A percentile compares a stretch with the other conserved stretches of the same genome.
These are phyloP conservation scores for Cyclotella baltica DNA, from an alignment of 108 stramenopile species.

Conservation along the genomic window DNA sequence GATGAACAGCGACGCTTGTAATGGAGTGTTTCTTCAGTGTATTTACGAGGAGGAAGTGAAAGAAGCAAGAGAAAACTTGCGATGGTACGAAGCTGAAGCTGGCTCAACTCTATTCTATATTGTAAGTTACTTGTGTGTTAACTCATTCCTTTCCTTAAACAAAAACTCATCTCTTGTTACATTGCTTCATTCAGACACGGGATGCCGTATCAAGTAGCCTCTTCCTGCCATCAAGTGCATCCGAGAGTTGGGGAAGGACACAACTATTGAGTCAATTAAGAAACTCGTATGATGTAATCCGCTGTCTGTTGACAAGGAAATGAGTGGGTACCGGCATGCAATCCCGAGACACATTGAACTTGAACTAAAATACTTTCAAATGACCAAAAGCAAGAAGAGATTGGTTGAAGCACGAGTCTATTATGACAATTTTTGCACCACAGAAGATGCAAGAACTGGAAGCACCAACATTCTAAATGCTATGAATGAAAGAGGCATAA, in stretches of 20 bases:
- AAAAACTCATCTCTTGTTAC: background rate
- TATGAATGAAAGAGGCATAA: constrained; percentile 55
- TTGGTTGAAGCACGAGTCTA: constrained; percentile 67
- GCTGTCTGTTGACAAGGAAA: constrained; percentile 60
- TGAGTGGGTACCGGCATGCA: constrained; percentile 57
- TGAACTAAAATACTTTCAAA: constrained; percentile 76
- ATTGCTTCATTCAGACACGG: constrained; percentile 50
- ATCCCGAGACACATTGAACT: constrained; percentile 71
- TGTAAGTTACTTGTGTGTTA: constrained; percentile 19
- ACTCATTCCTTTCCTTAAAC: constrained; percentile 35
- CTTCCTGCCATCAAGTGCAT: constrained; percentile 32
- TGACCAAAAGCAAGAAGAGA: constrained; percentile 64
- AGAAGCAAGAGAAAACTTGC: constrained; percentile 34
- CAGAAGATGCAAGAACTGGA: constrained; percentile 55
- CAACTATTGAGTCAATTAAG: constrained; percentile 57
- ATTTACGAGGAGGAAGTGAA: constrained; percentile 77
- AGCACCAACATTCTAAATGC: constrained; percentile 48
- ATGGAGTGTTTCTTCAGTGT: constrained; percentile 60
- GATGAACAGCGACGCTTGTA: constrained; percentile 47
- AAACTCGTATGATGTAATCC: constrained; percentile 62
- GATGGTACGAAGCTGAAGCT: constrained; percentile 83
- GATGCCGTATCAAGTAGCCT: constrained; percentile 49
- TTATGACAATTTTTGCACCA: constrained; percentile 74
- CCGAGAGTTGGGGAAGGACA: constrained; percentile 48
- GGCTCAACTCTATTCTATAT: constrained; percentile 54